Evolutionary conservation across 306 rosid genomes (phyloP).

Genomic region (Cicer yamashitae): DNA sequence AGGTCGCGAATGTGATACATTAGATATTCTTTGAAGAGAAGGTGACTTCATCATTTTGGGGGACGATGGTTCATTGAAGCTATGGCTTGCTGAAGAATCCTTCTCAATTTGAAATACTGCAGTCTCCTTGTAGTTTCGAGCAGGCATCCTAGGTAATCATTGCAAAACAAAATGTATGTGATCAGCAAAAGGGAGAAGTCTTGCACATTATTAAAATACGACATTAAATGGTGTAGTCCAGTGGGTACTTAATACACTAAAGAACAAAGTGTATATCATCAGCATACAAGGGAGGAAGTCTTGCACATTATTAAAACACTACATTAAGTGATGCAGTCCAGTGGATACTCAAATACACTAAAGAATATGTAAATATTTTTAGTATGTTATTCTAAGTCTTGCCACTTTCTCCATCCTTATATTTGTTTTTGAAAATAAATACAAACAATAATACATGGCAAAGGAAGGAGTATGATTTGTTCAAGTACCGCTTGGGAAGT

Average conservation of each 20-base stretch:
- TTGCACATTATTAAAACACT: constrained; percentile 18
- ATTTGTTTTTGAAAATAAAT: constrained; percentile 29
- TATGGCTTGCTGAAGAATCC: constrained; percentile 83
- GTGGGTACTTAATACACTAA: constrained; percentile 6
- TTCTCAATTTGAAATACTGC: constrained; percentile 87
- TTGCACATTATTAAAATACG: constrained; percentile 16
- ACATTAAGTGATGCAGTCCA: constrained; percentile 14
- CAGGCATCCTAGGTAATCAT: constrained; percentile 78
- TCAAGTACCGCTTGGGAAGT: constrained; percentile 87
- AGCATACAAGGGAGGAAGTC: constrained; percentile 9
- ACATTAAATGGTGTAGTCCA: constrained; percentile 14
- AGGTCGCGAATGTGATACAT: constrained; percentile 57
- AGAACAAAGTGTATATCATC: constrained; percentile 1
- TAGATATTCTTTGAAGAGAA: constrained; percentile 83
- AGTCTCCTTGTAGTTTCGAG: constrained; percentile 81
- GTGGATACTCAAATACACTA: constrained; percentile 19
- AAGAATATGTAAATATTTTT: constrained; percentile 12
- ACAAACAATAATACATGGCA: constrained; percentile 38
- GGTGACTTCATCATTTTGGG: constrained; percentile 93
- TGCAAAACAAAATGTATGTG: constrained; percentile 9
- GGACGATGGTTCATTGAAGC: constrained; percentile 87
- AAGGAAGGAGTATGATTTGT: constrained; percentile 31
- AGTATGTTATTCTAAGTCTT: constrained; percentile 15
- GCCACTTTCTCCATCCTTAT: constrained; percentile 14
- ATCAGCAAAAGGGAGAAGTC: constrained; percentile 12